Evolutionary conservation across 352 stramenopile genomes (phyloP), one percentile per base, ranked within the genome.

Genomic region (Pythium utonaiense): DNA sequence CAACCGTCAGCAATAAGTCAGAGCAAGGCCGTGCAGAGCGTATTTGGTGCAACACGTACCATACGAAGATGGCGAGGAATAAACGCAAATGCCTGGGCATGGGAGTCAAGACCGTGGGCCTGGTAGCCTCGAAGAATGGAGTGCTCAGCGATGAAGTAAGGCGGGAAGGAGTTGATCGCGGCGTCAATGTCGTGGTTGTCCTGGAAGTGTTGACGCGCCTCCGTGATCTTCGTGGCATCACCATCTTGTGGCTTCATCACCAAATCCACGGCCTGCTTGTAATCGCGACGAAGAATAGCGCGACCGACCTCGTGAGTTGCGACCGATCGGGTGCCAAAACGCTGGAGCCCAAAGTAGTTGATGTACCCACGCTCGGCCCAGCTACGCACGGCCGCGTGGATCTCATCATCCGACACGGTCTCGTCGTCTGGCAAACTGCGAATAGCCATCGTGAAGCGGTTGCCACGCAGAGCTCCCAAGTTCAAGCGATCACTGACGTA

Each of bases 331-430:
- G 79, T 98, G 74, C 81, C 96, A 73, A 98, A 99, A 67, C 95
- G 83, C 78, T 99, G 97, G 50, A 98, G 83, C 3, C 97, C 97
- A 78, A 98, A 99, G 78, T 98, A 99, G 67, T 99, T 99, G 64
- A 98, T 95, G 71, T 98, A 99, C 7, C 97, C 96, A 27, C 74
- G 64, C 6, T 60, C n/a, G 6, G 71, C 65, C 85, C 90, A 97
- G 48, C 69, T 90, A 12, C 72, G 60, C 33, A 96, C 79, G 0
- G 83, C 83, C n/a, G 61, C 60, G 40, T 89, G 67, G 49, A 96
- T 70, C 16, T 85, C 64, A 0, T 77, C 67, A 40, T 88, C 78
- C 13, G 83, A 79, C 10, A 97, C 74, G 8, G 75, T 59, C 4
- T 66, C 45, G 14, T 78, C 68, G 17, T 61, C 51, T 4, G 83